Evolutionary conservation across 441 rosid species (phyloP).

Genomic region (Pelargonium myrrhifolium): DNA sequence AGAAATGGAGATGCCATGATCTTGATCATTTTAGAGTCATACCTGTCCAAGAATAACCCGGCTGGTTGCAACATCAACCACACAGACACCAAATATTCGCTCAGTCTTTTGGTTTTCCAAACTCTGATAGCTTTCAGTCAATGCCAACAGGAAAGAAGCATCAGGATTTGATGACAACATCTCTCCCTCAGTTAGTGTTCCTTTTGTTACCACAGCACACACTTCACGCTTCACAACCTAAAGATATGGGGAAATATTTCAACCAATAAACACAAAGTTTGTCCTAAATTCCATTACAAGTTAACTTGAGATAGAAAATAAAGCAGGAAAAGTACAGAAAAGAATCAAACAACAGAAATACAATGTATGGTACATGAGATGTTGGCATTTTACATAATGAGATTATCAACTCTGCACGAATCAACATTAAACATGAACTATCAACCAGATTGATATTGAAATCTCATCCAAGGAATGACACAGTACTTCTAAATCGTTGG

Average conservation of each 20-base stretch:
- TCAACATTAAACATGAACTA: not conserved
- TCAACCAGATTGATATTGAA: conserved; percentile 1
- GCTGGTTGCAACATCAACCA: conserved; percentile 85
- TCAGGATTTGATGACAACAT: conserved; percentile 78
- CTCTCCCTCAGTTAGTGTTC: conserved; percentile 92
- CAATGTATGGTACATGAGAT: not conserved
- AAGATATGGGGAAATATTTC: conserved; percentile 26
- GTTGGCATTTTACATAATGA: conserved; percentile 3
- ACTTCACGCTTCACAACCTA: conserved; percentile 98
- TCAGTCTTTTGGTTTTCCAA: conserved; percentile 32
- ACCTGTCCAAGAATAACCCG: conserved; percentile 90
- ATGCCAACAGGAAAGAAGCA: conserved; percentile 80
- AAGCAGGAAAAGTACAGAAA: not conserved
- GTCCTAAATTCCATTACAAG: not conserved
- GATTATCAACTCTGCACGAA: conserved; percentile 7
- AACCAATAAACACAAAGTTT: conserved; percentile 18
- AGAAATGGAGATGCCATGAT: conserved; percentile 12
- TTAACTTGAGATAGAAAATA: conserved; percentile 2
- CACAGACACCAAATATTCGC: conserved; percentile 66
- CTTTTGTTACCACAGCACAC: conserved; percentile 92
- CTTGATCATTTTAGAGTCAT: conserved; percentile 12
- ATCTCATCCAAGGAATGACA: conserved; percentile 1
- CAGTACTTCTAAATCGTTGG: not conserved
- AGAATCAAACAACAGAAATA: not conserved
- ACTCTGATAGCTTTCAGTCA: conserved; percentile 54